Evolutionary conservation across 352 stramenopile genomes (phyloP).

Genomic region (Phytophthora hybrid): DNA sequence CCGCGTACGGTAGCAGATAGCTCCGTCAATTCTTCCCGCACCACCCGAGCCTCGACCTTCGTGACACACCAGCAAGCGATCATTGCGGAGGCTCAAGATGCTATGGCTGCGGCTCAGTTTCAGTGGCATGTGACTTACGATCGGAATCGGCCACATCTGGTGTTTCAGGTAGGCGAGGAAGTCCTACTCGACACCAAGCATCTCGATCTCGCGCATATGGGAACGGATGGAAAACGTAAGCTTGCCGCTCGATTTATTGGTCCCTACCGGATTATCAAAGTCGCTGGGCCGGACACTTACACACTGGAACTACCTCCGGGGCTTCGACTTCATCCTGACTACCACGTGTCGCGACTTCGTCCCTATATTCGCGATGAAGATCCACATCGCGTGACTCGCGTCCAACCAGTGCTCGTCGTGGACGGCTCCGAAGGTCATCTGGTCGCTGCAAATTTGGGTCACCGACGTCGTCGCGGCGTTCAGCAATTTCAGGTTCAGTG

Average conservation of each 20-base stretch:
- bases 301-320: slow-evolving; percentile 2
- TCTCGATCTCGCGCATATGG: slow-evolving; percentile 1
- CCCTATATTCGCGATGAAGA: background rate
- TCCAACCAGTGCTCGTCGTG: background rate
- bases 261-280: background rate
- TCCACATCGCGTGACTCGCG: background rate
- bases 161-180: background rate
- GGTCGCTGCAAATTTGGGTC: background rate
- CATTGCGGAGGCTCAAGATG: background rate
- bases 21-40: background rate
- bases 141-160: background rate
- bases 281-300: background rate
- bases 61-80: background rate
- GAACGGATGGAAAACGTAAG: slow-evolving; percentile 8
- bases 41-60: background rate
- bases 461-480: background rate
- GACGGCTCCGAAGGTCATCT: slow-evolving; percentile 10
- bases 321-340: background rate
- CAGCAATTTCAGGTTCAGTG: background rate
- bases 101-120: slow-evolving; percentile 4
- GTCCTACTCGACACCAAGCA: slow-evolving; percentile 1
- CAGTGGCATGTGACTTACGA: background rate
- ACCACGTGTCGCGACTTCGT: slow-evolving; percentile 1
- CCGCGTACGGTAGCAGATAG: background rate
- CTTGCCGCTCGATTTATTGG: slow-evolving; percentile 8